phyloP scores from a whole-genome alignment of 164 flowering plant genomes.

The Vitis riparia region DNA sequence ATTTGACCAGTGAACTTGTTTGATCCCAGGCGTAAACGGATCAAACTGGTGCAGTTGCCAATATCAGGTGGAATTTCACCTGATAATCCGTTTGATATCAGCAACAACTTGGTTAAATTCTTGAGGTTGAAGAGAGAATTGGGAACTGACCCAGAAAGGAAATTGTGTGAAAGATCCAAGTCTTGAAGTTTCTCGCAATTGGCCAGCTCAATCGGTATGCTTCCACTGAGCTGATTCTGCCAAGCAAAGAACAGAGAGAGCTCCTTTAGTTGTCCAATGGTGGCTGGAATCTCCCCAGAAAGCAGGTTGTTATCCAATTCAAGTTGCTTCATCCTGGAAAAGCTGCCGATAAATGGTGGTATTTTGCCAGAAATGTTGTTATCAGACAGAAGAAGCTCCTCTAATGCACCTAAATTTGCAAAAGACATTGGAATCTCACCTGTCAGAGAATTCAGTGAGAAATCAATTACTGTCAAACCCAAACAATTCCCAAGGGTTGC shows the following conservation, averaged over 20 bases:
- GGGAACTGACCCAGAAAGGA: constrained; percentile 55
- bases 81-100: constrained; percentile 50
- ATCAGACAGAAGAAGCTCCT: constrained; percentile 47
- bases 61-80: constrained; percentile 56
- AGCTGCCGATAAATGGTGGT: constrained; percentile 42
- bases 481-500: constrained; percentile 43
- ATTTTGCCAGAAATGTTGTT: constrained; percentile 49
- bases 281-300: constrained; percentile 47
- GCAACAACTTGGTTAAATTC: constrained; percentile 47
- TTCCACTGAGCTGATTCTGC: constrained; percentile 60
- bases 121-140: constrained; percentile 40
- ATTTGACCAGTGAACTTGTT: constrained; percentile 51
- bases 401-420: constrained; percentile 31
- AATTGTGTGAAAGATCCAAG: constrained; percentile 58
- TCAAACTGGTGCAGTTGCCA: constrained; percentile 47
- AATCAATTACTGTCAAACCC: constrained; percentile 39
- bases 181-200: constrained; percentile 49
- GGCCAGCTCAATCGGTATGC: constrained; percentile 46
- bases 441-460: constrained; percentile 49
- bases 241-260: constrained; percentile 61
- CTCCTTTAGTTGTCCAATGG: constrained; percentile 46
- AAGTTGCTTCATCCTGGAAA: constrained; percentile 44
- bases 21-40: constrained; percentile 47
- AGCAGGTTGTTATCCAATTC: constrained; percentile 57
- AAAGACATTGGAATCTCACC: constrained; percentile 46